Evolutionary conservation across 176 grass and related monocot species (phyloP).

Genomic region (Musa schizocarpa): DNA sequence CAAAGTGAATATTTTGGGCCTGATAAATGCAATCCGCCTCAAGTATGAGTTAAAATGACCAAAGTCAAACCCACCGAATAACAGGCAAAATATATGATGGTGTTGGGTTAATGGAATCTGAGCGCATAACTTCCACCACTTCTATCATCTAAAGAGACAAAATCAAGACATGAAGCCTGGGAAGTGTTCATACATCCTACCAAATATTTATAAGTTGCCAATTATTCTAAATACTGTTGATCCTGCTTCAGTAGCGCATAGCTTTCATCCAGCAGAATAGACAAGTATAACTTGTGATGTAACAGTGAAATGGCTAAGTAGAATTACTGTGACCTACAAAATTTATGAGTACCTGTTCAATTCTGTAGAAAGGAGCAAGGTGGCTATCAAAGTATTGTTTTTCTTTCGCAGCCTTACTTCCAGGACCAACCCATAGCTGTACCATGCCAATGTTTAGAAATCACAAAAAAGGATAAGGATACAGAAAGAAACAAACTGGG

Average conservation of each 20-base stretch:
- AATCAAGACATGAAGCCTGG: no score
- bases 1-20: no score
- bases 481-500: neutral
- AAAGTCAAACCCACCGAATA: no score
- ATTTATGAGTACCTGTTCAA: slow-evolving; percentile 61
- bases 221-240: neutral
- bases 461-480: neutral
- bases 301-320: neutral
- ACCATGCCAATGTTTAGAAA: slow-evolving; percentile 21
- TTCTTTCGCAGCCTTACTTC: slow-evolving; percentile 62
- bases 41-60: no score
- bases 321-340: neutral
- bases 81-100: no score
- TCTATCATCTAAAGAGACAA: no score
- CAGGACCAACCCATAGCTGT: slow-evolving; percentile 87
- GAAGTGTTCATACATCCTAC: no score
- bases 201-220: no score
- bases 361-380: slow-evolving; percentile 97
- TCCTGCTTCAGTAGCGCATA: neutral
- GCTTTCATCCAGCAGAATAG: neutral
- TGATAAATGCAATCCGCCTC: no score
- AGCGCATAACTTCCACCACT: no score
- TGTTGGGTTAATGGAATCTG: no score
- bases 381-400: slow-evolving; percentile 93
- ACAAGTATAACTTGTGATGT: neutral